A percentile compares a stretch with the other conserved stretches of the same genome.
Evolutionary conservation across 2,329 filamentous ascomycete species (phyloP).

Genomic region (Mycosphaerelloides madeirae): DNA sequence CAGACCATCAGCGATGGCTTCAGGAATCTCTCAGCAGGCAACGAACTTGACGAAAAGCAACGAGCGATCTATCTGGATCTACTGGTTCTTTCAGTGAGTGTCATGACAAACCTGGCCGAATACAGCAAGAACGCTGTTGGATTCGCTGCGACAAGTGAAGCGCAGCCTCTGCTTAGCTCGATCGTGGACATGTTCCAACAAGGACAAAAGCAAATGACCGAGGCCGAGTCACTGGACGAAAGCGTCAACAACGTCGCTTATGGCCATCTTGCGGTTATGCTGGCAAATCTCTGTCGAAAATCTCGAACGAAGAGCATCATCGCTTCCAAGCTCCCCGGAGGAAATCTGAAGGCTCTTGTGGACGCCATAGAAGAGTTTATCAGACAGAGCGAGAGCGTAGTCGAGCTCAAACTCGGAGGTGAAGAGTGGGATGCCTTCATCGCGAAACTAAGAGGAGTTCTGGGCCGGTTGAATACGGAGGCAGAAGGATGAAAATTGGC

Average conservation of each 20-base stretch:
- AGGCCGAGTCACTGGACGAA: slow-evolving; percentile 66
- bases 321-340: slow-evolving; percentile 38
- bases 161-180: slow-evolving; percentile 15
- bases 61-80: slow-evolving; percentile 58
- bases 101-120: slow-evolving; percentile 84
- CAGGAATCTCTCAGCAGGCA: slow-evolving; percentile 8
- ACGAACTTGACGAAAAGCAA: slow-evolving; percentile 41
- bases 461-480: slow-evolving; percentile 33
- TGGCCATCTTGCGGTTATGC: slow-evolving; percentile 77
- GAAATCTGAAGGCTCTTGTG: slow-evolving; percentile 49
- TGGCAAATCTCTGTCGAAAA: slow-evolving; percentile 73
- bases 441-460: slow-evolving; percentile 49
- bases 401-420: slow-evolving; percentile 49
- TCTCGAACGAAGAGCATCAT: slow-evolving; percentile 36
- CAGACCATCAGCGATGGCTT: slow-evolving; percentile 26
- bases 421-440: slow-evolving; percentile 48
- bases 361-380: slow-evolving; percentile 60
- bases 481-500: not conserved
- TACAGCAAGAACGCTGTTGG: slow-evolving; percentile 58
- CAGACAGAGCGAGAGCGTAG: slow-evolving; percentile 55
- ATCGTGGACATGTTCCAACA: slow-evolving; percentile 26
- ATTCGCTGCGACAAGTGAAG: slow-evolving; percentile 8
- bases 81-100: slow-evolving; percentile 71
- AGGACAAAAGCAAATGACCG: slow-evolving; percentile 25
- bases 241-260: slow-evolving; percentile 75